Evolutionary conservation across 1,284 basidiomycete species (phyloP), one percentile per base, ranked within the genome.

Genomic region (Ustilago xerochloae): DNA sequence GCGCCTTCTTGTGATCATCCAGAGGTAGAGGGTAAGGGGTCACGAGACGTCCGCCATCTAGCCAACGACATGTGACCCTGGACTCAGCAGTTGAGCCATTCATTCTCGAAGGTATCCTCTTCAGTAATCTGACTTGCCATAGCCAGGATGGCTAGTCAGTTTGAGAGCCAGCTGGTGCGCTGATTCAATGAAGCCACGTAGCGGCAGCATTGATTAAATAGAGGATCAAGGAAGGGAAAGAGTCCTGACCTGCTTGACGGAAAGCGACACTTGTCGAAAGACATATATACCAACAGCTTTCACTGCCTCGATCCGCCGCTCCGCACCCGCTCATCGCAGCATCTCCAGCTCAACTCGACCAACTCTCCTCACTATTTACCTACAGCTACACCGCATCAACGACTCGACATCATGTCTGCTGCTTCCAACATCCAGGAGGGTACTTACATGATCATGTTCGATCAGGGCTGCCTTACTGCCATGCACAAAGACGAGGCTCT

Each of bases 361-460:
- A 43, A 43, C n/a, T 43, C 41, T 13, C 20, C 7, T 43, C 22
- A 12, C 20, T 7, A 20, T 22, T 24, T 26, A 26, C 15, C 41
- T 43, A 9, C n/a, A 24, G 26, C 41, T 18, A 43, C 41, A 8
- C n/a, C n/a, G n/a, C 35, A 36, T 4, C 43, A 51, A 39, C 6
- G 16, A 18, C 18, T 43, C 30, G 9, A n/a, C 32, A 45, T 7
- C 38, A 59, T 59, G 49, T 35, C 41, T 46, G 29, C 48, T 12
- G 46, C 46, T 28, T 15, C 36, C n/a, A 51, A 45, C 57, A 36
- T 51, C 30, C 41, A 43, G 41, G 57, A 59, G 43, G 49, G 57
- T 32, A 38, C 48, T 41, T 59, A 59, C 57, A 50, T 12, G 32
- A 46, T 59, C 57, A 22, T 12, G 30, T 46, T 33, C 57, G 50